Conservation (phyloP, 1,139 yeast genomes). For the Blastobotrys petasosporus region DNA sequence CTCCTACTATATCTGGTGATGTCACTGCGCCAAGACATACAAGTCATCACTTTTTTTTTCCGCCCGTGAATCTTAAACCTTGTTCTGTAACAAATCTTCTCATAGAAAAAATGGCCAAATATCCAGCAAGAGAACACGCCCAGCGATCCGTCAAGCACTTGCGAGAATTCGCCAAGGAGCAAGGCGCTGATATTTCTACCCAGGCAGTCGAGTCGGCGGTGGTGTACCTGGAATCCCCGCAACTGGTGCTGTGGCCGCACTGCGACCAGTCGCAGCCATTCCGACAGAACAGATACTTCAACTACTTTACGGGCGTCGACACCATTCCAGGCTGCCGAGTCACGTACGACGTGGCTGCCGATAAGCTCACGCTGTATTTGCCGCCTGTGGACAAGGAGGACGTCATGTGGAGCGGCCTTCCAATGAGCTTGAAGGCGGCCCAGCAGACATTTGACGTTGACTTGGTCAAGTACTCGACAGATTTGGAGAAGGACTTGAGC, state of each 20-base stretch:
- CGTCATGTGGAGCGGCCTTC: constrained; percentile 95
- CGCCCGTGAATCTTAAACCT: too few relatives aligned
- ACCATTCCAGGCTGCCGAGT: constrained; percentile 73
- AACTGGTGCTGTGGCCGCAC: constrained; percentile 57
- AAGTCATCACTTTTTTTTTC: too few relatives aligned
- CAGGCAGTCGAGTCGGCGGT: constrained; percentile 20
- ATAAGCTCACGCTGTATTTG: constrained; percentile 61
- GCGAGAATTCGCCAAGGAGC: constrained; percentile 18
- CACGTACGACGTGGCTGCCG: constrained; percentile 48
- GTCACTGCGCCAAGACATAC: too few relatives aligned
- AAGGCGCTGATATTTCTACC: constrained; percentile 21
- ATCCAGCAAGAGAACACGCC: constrained; percentile 57
- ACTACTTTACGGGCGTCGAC: constrained; percentile 71
- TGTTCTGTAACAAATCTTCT: background rate
- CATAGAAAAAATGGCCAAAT: constrained; percentile 29
- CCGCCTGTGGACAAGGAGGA: constrained; percentile 84
- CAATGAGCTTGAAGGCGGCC: constrained; percentile 66
- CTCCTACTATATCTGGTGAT: too few relatives aligned
- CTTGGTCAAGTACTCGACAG: constrained; percentile 57
- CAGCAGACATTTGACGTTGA: constrained; percentile 66
- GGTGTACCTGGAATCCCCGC: constrained; percentile 65
- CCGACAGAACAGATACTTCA: constrained; percentile 88
- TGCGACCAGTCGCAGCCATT: constrained; percentile 75
- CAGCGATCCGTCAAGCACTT: constrained; percentile 39
- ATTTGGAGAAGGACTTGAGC: constrained; percentile 37